Base-by-base conservation (phyloP, 2,329 filamentous ascomycete genomes). In the Pyrenochaeta sp. region DNA sequence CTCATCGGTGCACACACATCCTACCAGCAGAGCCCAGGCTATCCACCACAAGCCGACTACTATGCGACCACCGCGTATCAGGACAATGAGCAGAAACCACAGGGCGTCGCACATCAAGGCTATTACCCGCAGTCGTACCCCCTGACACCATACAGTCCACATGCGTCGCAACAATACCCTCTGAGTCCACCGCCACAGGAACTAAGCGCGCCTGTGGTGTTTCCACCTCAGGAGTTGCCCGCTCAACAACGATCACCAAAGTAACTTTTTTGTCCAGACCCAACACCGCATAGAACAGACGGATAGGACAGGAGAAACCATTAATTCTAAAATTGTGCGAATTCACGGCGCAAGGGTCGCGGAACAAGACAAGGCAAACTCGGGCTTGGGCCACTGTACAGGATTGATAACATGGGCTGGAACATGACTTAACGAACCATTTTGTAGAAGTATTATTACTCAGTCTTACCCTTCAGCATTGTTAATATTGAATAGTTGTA, bases 101-200 rank as follows among this genome's bases (percentile, higher is more conserved):
- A 45, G 15, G 47, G 47, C 20, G 44, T 56, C 12, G 23, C 15
- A 4, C 23, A 29, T 15, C 41, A 36, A 23, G 17, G 33, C 23
- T 32, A 39, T n/a, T 50, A 46, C 27, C 21, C 21, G 2, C 42
- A 41, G 32, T 12, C 35, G 33, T 56, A 56, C 20, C 52, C 52
- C 2, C 47, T 44, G 5, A 44, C 47, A 1, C 47, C 48, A 11
- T 56, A 56, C 30, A 43, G 51, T 41, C 52, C 52, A 18, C 48
- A 56, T n/a, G 29, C 49, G 33, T 32, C 41, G 15, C 33, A 45
- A 35, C 42, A 35, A 14, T 45, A 45, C 35, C 15, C 42, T 7
- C 18, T 29, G 5, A 45, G 42, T 15, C 42, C 15, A 7, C 42
- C 42, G 18, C 29, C 31, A 7, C 42, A 29, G 14, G 40, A 42